phyloP scores from a whole-genome alignment of 306 rosid species.

The Prunus mongolica region DNA sequence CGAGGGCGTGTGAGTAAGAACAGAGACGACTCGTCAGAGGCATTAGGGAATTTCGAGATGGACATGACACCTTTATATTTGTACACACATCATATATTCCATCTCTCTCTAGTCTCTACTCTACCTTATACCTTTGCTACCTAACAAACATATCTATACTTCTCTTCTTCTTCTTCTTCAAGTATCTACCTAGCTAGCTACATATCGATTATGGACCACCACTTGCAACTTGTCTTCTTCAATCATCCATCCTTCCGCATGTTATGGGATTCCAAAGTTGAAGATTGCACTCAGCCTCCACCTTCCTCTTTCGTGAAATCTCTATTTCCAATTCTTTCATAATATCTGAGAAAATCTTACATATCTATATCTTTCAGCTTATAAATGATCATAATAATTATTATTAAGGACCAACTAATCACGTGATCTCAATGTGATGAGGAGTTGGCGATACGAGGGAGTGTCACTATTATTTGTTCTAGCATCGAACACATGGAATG shows the following conservation, averaged over 20 bases:
- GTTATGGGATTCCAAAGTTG: slow-evolving; percentile 40
- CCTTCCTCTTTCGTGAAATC: slow-evolving; percentile 31
- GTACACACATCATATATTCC: neutral
- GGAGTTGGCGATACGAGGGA: no score
- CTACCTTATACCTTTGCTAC: no score
- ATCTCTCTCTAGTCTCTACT: no score
- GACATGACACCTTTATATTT: slow-evolving; percentile 28
- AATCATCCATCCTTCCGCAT: slow-evolving; percentile 43
- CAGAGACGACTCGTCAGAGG: slow-evolving; percentile 49
- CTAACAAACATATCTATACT: neutral
- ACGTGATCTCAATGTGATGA: no score
- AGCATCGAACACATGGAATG: slow-evolving; percentile 1
- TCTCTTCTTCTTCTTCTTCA: neutral
- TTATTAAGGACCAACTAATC: no score
- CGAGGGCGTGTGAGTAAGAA: slow-evolving; percentile 46
- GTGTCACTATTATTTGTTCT: neutral
- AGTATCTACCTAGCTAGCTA: neutral
- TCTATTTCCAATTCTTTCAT: slow-evolving; percentile 5
- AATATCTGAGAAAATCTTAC: neutral
- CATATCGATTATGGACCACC: slow-evolving; percentile 42
- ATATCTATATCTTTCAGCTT: no score
- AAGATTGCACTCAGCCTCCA: slow-evolving; percentile 13
- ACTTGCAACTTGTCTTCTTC: slow-evolving; percentile 52
- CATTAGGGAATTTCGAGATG: slow-evolving; percentile 37
- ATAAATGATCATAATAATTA: no score